Base-by-base conservation (phyloP, 2,329 filamentous ascomycete species). In the Neonectria sp. region DNA sequence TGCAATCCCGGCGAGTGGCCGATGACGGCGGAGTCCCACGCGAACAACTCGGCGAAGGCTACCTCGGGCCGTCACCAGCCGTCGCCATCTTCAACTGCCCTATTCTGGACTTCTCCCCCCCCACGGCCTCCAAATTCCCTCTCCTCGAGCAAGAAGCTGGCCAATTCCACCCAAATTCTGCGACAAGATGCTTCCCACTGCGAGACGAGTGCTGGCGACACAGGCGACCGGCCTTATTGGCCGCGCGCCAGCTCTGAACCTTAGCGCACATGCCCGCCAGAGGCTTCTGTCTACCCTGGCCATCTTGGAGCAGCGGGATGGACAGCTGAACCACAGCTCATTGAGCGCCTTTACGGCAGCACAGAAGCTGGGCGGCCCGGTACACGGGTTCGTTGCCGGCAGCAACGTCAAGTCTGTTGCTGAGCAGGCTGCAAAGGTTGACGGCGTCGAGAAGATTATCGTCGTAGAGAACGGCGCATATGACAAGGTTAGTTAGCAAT, bases 401-500 rank as follows among this genome's bases (percentile, higher is more conserved):
- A 89, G 86, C 76, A 92, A 90, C 76, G 91, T 93, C 72, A 93
- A 95, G 82, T 78, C 82, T 61, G 92, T 91, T 7, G 96, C 95
- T 59, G 91, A 93, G 64, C 91, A 97, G 82, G 95, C 93, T 27
- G 93, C 95, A 70, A 97, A 97, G 83, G 91, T 97, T 45, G 90
- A 94, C 72, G 96, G 96, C 31, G 84, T 99, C 46, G 94, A 97
- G 76, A 98, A 98, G 86, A 90, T 99, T 68, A 89, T 99, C 75
- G 91, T 90, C 48, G 91, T 98, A 24, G 93, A 98, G 71, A 98
- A 94, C 82, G 90, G 86, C 61, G 93, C 94, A 57, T 99, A 99
- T 79, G 95, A 98, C 78, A 97, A 95, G 90, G 94, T 95, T 76
- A 35, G 71, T 6, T 17, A 40, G 65, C 12, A 37, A 55, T 46